These are phyloP conservation scores for Boletus rubroflammeus DNA, from an alignment of 768 basidiomycete genomes.

Conservation along the genomic window DNA sequence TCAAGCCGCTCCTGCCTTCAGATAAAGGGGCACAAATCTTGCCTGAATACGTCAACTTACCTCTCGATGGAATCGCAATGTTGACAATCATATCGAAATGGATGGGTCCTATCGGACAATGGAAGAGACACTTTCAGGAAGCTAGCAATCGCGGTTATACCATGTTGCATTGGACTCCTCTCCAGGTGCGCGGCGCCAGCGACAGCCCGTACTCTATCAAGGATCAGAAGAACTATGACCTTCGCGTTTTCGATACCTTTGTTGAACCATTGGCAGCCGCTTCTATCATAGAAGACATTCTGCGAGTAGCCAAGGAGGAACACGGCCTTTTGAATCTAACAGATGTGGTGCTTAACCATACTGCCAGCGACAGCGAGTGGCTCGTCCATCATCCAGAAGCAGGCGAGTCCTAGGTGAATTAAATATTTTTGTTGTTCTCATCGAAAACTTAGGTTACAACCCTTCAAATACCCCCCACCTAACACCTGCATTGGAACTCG, in stretches of 20 bases:
- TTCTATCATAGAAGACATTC: slow-evolving; percentile 55
- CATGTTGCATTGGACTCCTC: slow-evolving; percentile 95
- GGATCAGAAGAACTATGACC: slow-evolving; percentile 81
- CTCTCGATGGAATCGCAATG: slow-evolving; percentile 85
- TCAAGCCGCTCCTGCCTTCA: slow-evolving; percentile 47
- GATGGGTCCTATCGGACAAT: slow-evolving; percentile 84
- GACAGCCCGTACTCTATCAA: slow-evolving; percentile 93
- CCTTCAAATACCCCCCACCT: slow-evolving; percentile 90
- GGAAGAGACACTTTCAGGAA: slow-evolving; percentile 79
- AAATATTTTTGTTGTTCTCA: not conserved
- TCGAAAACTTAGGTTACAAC: slow-evolving; percentile 64
- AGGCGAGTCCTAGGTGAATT: slow-evolving; percentile 44
- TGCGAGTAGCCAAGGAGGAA: slow-evolving; percentile 73
- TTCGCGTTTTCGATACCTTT: slow-evolving; percentile 55
- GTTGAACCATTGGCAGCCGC: slow-evolving; percentile 49
- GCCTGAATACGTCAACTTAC: slow-evolving; percentile 59
- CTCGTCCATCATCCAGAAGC: slow-evolving; percentile 93
- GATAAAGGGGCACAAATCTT: slow-evolving; percentile 51
- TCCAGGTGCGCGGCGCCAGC: slow-evolving; percentile 87
- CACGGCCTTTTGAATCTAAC: slow-evolving; percentile 88
- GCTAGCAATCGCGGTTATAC: slow-evolving; percentile 91
- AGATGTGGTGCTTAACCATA: slow-evolving; percentile 97
- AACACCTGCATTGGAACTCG: slow-evolving; percentile 87
- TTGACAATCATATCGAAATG: slow-evolving; percentile 94
- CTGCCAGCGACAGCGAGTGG: slow-evolving; percentile 92